Conservation (phyloP, 495 filamentous ascomycete species). For the Hyaloscypha hepaticicola region DNA sequence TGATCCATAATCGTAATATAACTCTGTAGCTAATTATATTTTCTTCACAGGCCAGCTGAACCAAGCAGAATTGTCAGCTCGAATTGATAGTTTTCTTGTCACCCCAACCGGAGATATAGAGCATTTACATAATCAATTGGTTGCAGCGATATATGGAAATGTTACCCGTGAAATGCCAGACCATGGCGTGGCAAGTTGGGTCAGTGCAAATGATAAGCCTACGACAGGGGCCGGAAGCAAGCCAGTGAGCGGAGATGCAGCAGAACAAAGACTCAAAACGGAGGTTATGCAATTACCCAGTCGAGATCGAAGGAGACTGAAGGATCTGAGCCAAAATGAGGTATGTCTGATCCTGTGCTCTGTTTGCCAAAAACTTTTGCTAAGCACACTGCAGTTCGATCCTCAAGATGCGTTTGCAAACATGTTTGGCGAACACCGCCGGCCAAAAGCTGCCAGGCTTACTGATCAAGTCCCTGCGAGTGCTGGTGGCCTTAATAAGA, state of each 20-base stretch:
- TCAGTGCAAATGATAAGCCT: constrained; percentile 95
- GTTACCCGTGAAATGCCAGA: constrained; percentile 85
- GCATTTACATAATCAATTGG: constrained; percentile 88
- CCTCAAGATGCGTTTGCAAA: constrained; percentile 61
- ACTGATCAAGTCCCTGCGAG: constrained; percentile 75
- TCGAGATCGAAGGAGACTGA: constrained; percentile 82
- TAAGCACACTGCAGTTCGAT: constrained; percentile 53
- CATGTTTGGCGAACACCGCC: constrained; percentile 66
- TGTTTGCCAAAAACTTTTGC: constrained; percentile 5
- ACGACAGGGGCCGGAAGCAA: constrained; percentile 67
- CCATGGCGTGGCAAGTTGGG: constrained; percentile 90
- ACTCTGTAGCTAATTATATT: constrained; percentile 18
- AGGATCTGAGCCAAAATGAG: constrained; percentile 63
- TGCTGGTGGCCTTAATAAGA: constrained; percentile 76
- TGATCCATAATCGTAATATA: background rate
- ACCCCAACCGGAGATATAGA: constrained; percentile 67
- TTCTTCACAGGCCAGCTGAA: constrained; percentile 28
- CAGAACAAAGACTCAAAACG: constrained; percentile 84
- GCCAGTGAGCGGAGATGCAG: constrained; percentile 81
- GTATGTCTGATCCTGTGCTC: constrained; percentile 34
- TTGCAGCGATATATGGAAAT: constrained; percentile 84
- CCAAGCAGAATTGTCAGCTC: constrained; percentile 68
- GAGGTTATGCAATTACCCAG: constrained; percentile 92
- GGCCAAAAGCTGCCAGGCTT: constrained; percentile 56
- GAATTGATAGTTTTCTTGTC: constrained; percentile 68